Percentiles rank a stretch among this genome's conserved stretches.
Evolutionary conservation across 768 basidiomycete genomes (phyloP).

Genomic region (Amanita inopinata): DNA sequence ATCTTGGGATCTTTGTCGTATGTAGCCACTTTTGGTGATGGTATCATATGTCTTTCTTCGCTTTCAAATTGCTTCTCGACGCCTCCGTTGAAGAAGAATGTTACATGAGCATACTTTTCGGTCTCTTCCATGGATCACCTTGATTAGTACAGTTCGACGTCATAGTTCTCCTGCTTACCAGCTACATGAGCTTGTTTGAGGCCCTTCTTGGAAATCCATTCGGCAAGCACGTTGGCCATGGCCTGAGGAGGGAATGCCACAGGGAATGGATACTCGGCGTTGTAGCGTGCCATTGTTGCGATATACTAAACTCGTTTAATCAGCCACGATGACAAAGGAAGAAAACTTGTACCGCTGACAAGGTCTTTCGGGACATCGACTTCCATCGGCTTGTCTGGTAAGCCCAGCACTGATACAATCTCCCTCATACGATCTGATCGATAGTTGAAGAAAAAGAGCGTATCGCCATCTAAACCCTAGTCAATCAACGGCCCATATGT

Average conservation of each 20-base stretch:
- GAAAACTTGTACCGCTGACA: conserved; percentile 29
- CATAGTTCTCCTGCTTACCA: too few relatives aligned
- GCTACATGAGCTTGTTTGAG: conserved; percentile 86
- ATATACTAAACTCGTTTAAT: conserved; percentile 43
- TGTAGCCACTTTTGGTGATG: conserved; percentile 89
- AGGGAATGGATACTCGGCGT: conserved; percentile 80
- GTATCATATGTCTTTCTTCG: conserved; percentile 82
- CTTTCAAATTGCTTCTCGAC: conserved; percentile 83
- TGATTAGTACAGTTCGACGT: too few relatives aligned
- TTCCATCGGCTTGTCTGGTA: conserved; percentile 78
- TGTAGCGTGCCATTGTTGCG: conserved; percentile 92
- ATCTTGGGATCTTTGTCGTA: conserved; percentile 90
- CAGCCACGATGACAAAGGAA: neutral
- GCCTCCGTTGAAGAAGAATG: conserved; percentile 97
- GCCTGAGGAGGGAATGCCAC: conserved; percentile 89
- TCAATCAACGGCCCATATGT: neutral
- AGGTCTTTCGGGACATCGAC: conserved; percentile 73
- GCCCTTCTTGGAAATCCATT: conserved; percentile 75
- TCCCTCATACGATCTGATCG: conserved; percentile 95
- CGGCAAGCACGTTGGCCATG: conserved; percentile 93
- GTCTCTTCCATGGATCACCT: conserved; percentile 65
- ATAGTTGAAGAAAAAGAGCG: conserved; percentile 95
- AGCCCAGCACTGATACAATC: conserved; percentile 71
- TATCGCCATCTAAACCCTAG: conserved; percentile 57
- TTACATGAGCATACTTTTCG: conserved; percentile 97